Base-by-base conservation (phyloP, 108 stramenopile species). In the Licmophora abbreviata region DNA sequence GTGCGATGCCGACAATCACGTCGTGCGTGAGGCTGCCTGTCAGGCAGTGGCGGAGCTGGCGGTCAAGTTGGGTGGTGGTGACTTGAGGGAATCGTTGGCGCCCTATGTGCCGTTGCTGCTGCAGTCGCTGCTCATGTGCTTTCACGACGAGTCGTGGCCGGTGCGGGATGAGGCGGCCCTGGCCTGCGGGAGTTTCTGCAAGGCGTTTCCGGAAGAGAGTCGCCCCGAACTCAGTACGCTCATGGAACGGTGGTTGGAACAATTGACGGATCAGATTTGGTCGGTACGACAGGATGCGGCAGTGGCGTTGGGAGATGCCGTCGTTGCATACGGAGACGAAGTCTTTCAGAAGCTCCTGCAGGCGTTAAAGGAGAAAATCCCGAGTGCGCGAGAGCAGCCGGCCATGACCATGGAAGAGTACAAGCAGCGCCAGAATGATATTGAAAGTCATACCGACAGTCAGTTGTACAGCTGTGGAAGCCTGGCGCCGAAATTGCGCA, bases 131-230 rank as follows among this genome's bases (percentile, higher is more conserved):
- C 55, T 95, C 29, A 93, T 92, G 75, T 95, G 96, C 72, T 96
- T 97, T 58, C 88, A 91, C 53, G 97, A 97, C 53, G 97, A 96
- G 54, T 88, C 85, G 23, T 97, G 97, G 97, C 97, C 97, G 9
- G 97, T 97, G 32, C 86, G 97, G 28, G 97, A 97, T 53, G 93
- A 94, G 68, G 95, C 97, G 18, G 96, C 95, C 55, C 68, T 96
- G 45, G 93, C 96, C 14, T 92, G 87, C 56, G 96, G 96, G 2
- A 81, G 71, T 12, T 93, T 95, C 44, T 87, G 83, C 48, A 57
- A 68, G 15, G 81, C 85, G 7, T 91, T 80, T 59, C 87, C 87
- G 0, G 85, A 95, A 56, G 91, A 94, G 41, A 94, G 88, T 53
- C 67, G 61, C 11, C 71, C 86, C 4, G 85, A 91, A 58, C 55